Percentiles rank a stretch among this genome's conserved stretches.
Evolutionary conservation across 306 rosid genomes (phyloP).

Genomic region (Quercus suber): DNA sequence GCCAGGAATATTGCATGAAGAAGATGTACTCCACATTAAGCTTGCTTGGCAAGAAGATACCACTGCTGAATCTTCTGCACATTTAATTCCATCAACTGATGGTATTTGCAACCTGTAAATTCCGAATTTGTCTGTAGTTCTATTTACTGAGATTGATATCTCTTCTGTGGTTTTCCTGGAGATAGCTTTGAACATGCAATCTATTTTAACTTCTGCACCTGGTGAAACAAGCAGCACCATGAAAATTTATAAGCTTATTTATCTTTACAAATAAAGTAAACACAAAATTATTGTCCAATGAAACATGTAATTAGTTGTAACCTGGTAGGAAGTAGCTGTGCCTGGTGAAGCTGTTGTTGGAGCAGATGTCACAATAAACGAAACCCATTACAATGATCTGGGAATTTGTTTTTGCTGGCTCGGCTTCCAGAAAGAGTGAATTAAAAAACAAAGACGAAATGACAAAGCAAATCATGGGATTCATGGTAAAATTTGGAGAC

Average conservation of each 20-base stretch:
- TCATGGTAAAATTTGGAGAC: conserved; percentile 41
- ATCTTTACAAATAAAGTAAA: background rate
- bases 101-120: conserved; percentile 84
- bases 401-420: conserved; percentile 52
- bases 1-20: conserved; percentile 90
- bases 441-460: conserved; percentile 44
- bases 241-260: background rate
- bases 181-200: conserved; percentile 72
- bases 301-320: conserved; percentile 17
- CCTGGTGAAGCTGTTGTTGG: conserved; percentile 79
- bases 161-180: conserved; percentile 66
- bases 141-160: conserved; percentile 75
- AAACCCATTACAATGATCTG: conserved; percentile 93
- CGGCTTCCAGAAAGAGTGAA: conserved; percentile 45
- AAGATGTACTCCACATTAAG: conserved; percentile 57
- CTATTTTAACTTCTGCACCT: conserved; percentile 85
- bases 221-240: background rate
- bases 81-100: conserved; percentile 84
- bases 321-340: conserved; percentile 87
- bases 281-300: background rate
- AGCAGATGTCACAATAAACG: conserved; percentile 93
- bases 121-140: conserved; percentile 79
- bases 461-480: conserved; percentile 36
- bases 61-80: conserved; percentile 77
- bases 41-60: conserved; percentile 75